These are phyloP conservation scores for Debaryomyces robertsiae DNA, from an alignment of 1,139 yeast species.

Conservation along the genomic window DNA sequence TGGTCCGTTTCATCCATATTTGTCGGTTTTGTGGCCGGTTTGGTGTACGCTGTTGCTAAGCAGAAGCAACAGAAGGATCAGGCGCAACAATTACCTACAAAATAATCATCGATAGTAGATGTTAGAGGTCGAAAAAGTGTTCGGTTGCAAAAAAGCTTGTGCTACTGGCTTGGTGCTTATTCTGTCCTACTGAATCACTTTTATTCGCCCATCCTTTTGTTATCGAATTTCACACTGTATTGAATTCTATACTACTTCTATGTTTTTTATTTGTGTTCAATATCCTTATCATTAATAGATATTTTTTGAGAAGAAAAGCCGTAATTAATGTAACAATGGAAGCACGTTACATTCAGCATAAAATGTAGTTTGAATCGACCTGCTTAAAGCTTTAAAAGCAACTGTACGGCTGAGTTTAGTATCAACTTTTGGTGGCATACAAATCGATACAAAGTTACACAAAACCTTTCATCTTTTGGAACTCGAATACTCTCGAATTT, in stretches of 20 bases:
- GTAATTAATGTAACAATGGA: not conserved
- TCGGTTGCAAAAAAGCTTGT: not conserved
- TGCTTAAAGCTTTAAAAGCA: too few species aligned
- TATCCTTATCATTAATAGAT: not conserved
- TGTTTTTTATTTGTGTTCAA: not conserved
- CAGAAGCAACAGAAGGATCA: constrained; percentile 60
- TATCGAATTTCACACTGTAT: too few species aligned
- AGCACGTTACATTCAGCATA: too few species aligned
- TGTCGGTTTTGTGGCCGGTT: constrained; percentile 91
- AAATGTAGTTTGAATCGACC: too few species aligned
- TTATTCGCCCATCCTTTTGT: too few species aligned
- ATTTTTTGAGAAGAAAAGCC: not conserved
- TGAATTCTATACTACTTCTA: too few species aligned
- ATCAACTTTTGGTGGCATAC: too few species aligned
- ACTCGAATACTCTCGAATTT: constrained; percentile 6
- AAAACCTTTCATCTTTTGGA: not conserved
- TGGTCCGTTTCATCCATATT: constrained; percentile 88
- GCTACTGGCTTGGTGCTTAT: not conserved
- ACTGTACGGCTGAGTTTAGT: too few species aligned
- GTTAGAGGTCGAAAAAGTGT: not conserved
- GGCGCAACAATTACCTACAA: constrained; percentile 46
- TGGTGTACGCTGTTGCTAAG: constrained; percentile 92
- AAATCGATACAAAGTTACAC: constrained; percentile 8
- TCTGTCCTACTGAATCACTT: too few species aligned
- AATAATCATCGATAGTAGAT: constrained; percentile 4